Conservation (phyloP, 768 basidiomycete species). For the Favolaschia claudopus region DNA sequence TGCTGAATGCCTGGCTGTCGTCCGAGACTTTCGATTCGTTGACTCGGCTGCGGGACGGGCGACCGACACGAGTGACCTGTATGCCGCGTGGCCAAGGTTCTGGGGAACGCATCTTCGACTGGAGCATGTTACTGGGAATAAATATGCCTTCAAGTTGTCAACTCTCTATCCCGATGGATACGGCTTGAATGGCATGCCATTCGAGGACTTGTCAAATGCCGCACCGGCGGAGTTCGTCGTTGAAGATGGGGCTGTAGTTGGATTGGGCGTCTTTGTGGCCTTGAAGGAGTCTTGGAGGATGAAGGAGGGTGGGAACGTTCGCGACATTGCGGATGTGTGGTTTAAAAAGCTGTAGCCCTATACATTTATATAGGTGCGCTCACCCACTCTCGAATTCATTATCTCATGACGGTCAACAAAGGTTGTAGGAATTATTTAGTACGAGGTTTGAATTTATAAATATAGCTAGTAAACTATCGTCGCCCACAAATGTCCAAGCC, state of each 20-base stretch:
- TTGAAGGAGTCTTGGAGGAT: constrained; percentile 29
- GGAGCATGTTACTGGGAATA: constrained; percentile 13
- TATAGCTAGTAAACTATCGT: too few species aligned
- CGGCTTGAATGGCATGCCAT: constrained; percentile 44
- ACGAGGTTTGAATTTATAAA: too few species aligned
- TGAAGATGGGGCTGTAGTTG: constrained; percentile 34
- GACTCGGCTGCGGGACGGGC: constrained; percentile 21
- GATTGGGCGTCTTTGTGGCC: constrained; percentile 34
- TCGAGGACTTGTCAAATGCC: constrained; percentile 26
- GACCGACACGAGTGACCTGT: constrained; percentile 23
- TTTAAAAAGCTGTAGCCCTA: constrained; percentile 31
- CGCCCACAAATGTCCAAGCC: too few species aligned
- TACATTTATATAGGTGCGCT: too few species aligned
- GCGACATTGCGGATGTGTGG: constrained; percentile 40
- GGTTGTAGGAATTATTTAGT: too few species aligned
- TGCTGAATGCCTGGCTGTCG: constrained; percentile 31
- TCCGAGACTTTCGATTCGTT: constrained; percentile 35
- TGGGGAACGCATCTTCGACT: constrained; percentile 49
- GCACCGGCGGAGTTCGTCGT: constrained; percentile 31
- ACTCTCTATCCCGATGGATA: constrained; percentile 46
- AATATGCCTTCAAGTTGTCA: constrained; percentile 31
- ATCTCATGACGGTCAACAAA: too few species aligned
- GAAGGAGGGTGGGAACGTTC: constrained; percentile 28
- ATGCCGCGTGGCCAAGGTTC: constrained; percentile 40
- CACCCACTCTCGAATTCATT: too few species aligned